Conservation (phyloP, 1,284 basidiomycete genomes). For the Apiotrichum porosum region DNA sequence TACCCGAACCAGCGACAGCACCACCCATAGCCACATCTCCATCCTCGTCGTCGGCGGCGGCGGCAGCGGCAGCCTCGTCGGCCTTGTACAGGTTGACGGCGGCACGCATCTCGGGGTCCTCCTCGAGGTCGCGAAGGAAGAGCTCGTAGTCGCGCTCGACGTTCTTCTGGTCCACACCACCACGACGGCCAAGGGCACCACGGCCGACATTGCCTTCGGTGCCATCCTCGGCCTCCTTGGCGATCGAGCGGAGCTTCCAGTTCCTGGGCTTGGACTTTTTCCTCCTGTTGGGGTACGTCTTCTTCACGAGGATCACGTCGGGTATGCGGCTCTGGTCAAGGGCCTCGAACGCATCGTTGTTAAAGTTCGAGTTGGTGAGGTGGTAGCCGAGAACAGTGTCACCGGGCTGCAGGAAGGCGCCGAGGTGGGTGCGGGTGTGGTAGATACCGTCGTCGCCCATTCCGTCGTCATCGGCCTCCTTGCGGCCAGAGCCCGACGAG, state of each 20-base stretch:
- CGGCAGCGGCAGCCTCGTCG: constrained; percentile 25
- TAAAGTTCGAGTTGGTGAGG: constrained; percentile 85
- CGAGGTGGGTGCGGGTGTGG: constrained; percentile 94
- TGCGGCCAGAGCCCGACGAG: constrained; percentile 56
- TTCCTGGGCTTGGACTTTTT: constrained; percentile 81
- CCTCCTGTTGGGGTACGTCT: constrained; percentile 88
- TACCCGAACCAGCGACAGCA: constrained; percentile 50
- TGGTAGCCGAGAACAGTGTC: constrained; percentile 90
- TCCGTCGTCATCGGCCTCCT: constrained; percentile 46
- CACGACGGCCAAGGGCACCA: constrained; percentile 82
- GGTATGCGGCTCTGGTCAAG: constrained; percentile 72
- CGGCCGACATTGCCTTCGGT: constrained; percentile 59
- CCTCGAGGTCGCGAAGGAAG: constrained; percentile 92
- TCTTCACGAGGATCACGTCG: constrained; percentile 89
- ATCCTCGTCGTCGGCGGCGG: constrained; percentile 44
- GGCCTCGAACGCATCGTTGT: constrained; percentile 78
- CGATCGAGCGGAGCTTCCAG: constrained; percentile 90
- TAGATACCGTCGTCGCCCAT: constrained; percentile 68
- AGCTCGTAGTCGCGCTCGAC: constrained; percentile 95
- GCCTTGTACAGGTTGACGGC: constrained; percentile 86
- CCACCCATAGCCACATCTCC: constrained; percentile 43
- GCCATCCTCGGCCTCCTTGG: constrained; percentile 80
- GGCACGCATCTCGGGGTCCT: constrained; percentile 87
- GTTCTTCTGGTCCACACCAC: constrained; percentile 85
- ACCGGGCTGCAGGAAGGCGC: constrained; percentile 89